Conservation (phyloP, 495 filamentous ascomycete genomes). For the Jackrogersella multiformis region DNA sequence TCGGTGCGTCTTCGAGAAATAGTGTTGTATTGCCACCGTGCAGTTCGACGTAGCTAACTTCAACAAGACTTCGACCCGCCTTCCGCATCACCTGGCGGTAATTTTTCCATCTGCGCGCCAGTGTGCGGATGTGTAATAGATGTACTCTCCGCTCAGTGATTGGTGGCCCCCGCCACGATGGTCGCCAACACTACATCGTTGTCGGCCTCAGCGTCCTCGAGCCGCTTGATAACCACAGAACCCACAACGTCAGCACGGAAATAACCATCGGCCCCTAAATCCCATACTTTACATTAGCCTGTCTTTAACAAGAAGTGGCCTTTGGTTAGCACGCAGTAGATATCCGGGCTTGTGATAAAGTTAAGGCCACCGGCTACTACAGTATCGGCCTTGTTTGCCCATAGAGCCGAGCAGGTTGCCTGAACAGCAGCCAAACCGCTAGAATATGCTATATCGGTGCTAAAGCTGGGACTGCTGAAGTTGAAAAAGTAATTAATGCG, state of each 20-base stretch:
- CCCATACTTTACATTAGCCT: conserved; percentile 42
- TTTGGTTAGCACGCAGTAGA: conserved; percentile 64
- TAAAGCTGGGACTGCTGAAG: conserved; percentile 50
- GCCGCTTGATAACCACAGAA: conserved; percentile 60
- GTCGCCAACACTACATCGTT: conserved; percentile 60
- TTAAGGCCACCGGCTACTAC: conserved; percentile 70
- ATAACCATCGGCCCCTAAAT: conserved; percentile 62
- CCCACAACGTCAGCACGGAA: conserved; percentile 68
- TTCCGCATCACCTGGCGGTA: conserved; percentile 51
- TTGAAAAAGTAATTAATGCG: conserved; percentile 58
- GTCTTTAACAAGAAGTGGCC: conserved; percentile 53
- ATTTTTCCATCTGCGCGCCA: conserved; percentile 58
- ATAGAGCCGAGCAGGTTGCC: conserved; percentile 64
- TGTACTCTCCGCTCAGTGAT: conserved; percentile 55
- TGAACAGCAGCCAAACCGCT: conserved; percentile 54
- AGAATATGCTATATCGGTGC: conserved; percentile 60
- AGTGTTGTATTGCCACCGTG: conserved; percentile 62
- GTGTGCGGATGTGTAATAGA: conserved; percentile 59
- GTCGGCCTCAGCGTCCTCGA: conserved; percentile 54
- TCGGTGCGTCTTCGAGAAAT: conserved; percentile 62
- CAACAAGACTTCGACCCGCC: conserved; percentile 50
- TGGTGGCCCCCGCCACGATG: conserved; percentile 57
- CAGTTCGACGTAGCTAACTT: conserved; percentile 53
- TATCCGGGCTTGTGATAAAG: conserved; percentile 71
- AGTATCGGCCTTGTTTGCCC: conserved; percentile 75